Evolutionary conservation across 1,284 basidiomycete genomes (phyloP), one percentile per base, ranked within the genome.

Genomic region (Boletus mariae): DNA sequence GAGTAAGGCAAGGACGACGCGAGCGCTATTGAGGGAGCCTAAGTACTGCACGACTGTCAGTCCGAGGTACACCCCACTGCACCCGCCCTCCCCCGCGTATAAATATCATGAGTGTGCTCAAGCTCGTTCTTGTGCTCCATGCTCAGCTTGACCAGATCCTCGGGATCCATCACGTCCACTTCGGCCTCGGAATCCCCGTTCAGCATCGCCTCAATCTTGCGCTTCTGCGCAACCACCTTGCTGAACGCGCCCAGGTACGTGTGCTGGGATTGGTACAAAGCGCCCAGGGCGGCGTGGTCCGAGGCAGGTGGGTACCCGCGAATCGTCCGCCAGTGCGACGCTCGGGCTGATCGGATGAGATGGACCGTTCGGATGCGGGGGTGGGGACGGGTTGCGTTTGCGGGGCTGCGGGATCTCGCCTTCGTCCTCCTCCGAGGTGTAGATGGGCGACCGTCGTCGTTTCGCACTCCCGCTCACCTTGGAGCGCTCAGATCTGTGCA

Each of bases 371-470:
- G 11, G 65, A 65, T 9, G 56, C 34, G 13, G 63, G 53, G 63
- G 59, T 44, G 65, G 64, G 25, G 63, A 65, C 44, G 54, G 63
- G 25, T 58, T 64, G 49, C 60, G 57, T 48, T 64, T 57, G 20
- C 20, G 20, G 20, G 20, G 20, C 47, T 60, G 62, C 13, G 60
- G 66, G 25, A 63, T 63, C 57, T 72, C 71, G 40, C 72, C 68
- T 57, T 85, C 83, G 46, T 84, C 83, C 47, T 83, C 80, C 1
- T n/a, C n/a, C n/a, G 83, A 84, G 3, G 84, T 84, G 59, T 80
- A 84, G 49, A 80, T 75, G 1, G 78, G 79, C 2, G 77, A 77
- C 44, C 68, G 71, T 38, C 77, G 75, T 31, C 76, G 73, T 51
- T 73, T 77, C 15, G 49, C 42, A 11, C 57, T 52, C 5, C 58